These are phyloP conservation scores for Solanum hybrid DNA, from an alignment of 305 asterid species.

Conservation along the genomic window DNA sequence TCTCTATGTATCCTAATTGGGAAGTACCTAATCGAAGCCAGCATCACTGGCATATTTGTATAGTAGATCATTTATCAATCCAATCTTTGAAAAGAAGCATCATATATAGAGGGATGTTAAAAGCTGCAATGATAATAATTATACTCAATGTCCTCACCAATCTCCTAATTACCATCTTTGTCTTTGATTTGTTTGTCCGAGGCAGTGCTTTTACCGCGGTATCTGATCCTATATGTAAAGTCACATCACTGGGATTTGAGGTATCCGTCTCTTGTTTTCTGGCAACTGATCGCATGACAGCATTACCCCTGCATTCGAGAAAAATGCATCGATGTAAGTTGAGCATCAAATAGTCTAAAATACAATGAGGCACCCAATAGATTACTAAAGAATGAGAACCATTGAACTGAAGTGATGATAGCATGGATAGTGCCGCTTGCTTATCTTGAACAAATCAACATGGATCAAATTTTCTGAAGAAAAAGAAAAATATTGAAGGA, in stretches of 20 bases:
- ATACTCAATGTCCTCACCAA: conserved; percentile 39
- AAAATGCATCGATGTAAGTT: background rate
- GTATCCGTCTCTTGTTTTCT: conserved; percentile 37
- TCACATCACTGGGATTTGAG: conserved; percentile 25
- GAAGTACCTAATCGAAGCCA: background rate
- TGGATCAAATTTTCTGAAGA: background rate
- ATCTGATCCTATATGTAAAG: conserved; percentile 41
- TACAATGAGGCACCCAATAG: background rate
- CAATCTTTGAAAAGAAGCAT: conserved; percentile 85
- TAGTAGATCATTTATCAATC: conserved; percentile 60
- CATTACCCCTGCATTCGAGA: conserved; percentile 55
- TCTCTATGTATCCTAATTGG: background rate
- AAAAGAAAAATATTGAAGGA: background rate
- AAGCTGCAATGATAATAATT: conserved; percentile 47
- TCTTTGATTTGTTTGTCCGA: conserved; percentile 44
- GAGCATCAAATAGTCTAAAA: background rate
- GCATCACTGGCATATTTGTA: background rate
- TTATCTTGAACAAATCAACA: background rate
- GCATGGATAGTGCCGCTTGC: background rate
- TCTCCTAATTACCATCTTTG: conserved; percentile 50
- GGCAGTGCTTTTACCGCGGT: conserved; percentile 10
- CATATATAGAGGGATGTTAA: conserved; percentile 75
- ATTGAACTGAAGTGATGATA: background rate
- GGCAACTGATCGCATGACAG: conserved; percentile 58
- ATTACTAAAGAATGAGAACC: background rate